Base-by-base conservation (phyloP, 108 stramenopile genomes). In the Cyclotella cryptica region DNA sequence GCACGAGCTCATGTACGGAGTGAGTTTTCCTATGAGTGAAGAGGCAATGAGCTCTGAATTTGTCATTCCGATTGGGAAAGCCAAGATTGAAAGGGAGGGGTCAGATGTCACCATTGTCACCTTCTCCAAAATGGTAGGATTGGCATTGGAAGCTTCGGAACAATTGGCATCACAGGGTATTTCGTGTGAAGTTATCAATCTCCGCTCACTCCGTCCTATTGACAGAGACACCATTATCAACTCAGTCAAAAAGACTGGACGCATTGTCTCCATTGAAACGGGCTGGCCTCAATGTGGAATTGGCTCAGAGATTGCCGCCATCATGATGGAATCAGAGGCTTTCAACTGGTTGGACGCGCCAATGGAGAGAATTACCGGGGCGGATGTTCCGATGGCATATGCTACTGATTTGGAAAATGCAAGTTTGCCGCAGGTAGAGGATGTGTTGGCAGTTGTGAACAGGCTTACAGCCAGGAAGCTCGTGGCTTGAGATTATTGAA, bases 301-400 rank as follows among this genome's bases (percentile, higher is more conserved):
- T 65, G 96, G 96, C 39, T 93, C 98, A 11, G 99, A 99, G 75
- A 98, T 99, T 87, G 92, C 95, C 45, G 97, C 97, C 73, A 88
- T 97, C 75, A 76, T 98, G 70, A 94, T 96, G 89, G 98, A 98
- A 87, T 88, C 95, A 17, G 97, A 98, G 72, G 97, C 97, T 27
- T 99, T 99, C 71, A 98, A 99, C 87, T 98, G 97, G 89, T 88
- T 99, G 84, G 99, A 99, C 90, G 99, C 99, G 8, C 99, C 99
- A 30, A 85, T 97, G 84, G 97, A 98, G 72, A 92, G 99, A 57
- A 92, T 99, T 60, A 97, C 96, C 22, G 98, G 97, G 71, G 99
- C 98, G 5, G 99, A 99, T 88, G 96, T 99, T 57, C 99, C 99
- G 65, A 99, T 98, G 98, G 96, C 99, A n/a, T 99, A 99, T 86